Evolutionary conservation across 2,329 filamentous ascomycete species (phyloP).

Genomic region (Xylaria sp.): DNA sequence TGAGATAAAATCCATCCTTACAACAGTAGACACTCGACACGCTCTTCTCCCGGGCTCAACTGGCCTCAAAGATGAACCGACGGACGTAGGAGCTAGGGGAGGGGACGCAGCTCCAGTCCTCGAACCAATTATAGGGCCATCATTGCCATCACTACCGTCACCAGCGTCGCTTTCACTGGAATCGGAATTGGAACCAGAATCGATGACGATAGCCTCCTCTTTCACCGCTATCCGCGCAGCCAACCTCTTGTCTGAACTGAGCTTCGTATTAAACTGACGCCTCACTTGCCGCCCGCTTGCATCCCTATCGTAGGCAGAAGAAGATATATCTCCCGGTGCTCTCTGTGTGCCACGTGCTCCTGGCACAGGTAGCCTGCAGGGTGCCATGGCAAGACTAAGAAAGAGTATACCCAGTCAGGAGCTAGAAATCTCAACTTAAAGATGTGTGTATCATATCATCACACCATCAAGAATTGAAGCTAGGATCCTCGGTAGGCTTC

Average conservation of each 20-base stretch:
- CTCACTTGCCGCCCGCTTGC: neutral
- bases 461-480: neutral
- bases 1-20: neutral
- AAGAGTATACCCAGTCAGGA: neutral
- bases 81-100: neutral
- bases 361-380: neutral
- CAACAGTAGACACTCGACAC: neutral
- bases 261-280: neutral
- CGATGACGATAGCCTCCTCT: constrained; percentile 20
- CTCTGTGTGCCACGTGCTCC: neutral
- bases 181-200: constrained; percentile 7
- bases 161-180: neutral
- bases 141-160: neutral
- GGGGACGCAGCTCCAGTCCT: neutral
- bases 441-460: no score
- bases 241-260: neutral
- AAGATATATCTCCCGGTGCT: neutral
- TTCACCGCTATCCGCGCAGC: neutral
- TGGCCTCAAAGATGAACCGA: neutral
- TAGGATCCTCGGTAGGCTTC: neutral
- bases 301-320: neutral
- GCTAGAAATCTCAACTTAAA: no score
- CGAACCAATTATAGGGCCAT: neutral
- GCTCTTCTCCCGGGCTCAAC: neutral
- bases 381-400: neutral